Percentiles rank a stretch among this genome's conserved stretches.
Conservation (phyloP, 192 early-diverging fungal genomes). For the Umbelopsis sp. region DNA sequence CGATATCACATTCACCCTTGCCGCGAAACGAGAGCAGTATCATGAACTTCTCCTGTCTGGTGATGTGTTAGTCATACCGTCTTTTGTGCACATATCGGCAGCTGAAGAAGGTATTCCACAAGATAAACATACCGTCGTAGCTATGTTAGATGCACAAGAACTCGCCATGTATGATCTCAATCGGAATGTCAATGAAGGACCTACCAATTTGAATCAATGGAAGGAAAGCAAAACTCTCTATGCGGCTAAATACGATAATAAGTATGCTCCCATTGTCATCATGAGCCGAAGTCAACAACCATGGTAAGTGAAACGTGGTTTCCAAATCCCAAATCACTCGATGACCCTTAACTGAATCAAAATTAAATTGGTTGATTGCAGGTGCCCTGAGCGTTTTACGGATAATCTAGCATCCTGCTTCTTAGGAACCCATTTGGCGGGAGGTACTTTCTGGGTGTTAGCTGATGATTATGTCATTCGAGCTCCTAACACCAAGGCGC, state of each 20-base stretch:
- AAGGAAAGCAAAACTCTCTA: conserved; percentile 32
- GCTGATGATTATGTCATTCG: conserved; percentile 46
- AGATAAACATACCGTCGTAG: conserved; percentile 23
- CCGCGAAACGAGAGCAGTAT: conserved; percentile 29
- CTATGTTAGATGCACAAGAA: conserved; percentile 20
- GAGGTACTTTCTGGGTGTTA: conserved; percentile 56
- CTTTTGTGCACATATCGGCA: conserved; percentile 40
- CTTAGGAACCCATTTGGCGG: conserved; percentile 49
- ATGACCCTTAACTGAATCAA: too few species aligned
- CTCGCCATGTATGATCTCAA: conserved; percentile 38
- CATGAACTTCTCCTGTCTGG: conserved; percentile 31
- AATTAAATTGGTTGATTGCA: conserved; percentile 23
- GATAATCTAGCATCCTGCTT: conserved; percentile 55
- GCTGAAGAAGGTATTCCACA: conserved; percentile 19
- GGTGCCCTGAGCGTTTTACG: conserved; percentile 59
- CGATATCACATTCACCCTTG: conserved; percentile 38
- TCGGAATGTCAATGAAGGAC: conserved; percentile 45
- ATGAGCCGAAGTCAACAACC: conserved; percentile 34
- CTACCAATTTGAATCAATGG: conserved; percentile 44
- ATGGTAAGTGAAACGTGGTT: conserved; percentile 17
- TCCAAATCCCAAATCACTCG: too few species aligned
- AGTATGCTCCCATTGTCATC: conserved; percentile 52
- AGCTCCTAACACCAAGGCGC: conserved; percentile 28
- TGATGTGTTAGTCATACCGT: conserved; percentile 52
- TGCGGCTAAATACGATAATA: conserved; percentile 40